phyloP scores from a whole-genome alignment of 352 stramenopile genomes.

The Blastocystis sp. region DNA sequence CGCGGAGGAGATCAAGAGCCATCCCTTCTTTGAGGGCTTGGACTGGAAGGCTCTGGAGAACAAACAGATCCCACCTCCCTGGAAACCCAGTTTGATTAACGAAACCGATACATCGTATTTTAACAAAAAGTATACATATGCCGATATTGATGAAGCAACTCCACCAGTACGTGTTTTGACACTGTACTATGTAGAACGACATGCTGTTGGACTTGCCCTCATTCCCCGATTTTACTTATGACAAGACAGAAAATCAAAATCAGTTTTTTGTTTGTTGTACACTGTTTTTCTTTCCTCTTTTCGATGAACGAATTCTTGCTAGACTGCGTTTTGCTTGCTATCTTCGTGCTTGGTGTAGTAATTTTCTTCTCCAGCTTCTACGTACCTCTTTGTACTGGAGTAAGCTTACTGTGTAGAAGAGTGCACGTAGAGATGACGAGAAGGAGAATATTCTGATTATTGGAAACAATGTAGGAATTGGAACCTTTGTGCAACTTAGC shows the following conservation, averaged over 20 bases:
- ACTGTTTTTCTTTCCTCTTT: background rate
- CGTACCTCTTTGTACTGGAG: background rate
- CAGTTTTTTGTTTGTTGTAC: conserved; percentile 36
- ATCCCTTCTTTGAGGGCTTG: conserved; percentile 78
- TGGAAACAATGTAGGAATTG: background rate
- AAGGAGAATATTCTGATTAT: conserved; percentile 7
- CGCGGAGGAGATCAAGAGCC: conserved; percentile 69
- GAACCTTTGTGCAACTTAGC: background rate
- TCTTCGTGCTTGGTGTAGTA: background rate
- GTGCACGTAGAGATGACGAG: background rate
- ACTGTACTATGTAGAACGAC: background rate
- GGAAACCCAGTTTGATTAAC: conserved; percentile 69
- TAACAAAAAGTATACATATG: conserved; percentile 81
- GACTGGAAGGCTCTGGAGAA: conserved; percentile 76
- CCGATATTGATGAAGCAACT: conserved; percentile 58
- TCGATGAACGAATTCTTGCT: background rate
- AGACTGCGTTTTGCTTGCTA: background rate
- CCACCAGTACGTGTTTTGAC: background rate
- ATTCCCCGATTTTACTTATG: conserved; percentile 52
- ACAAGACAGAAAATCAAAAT: conserved; percentile 25
- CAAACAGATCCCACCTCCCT: conserved; percentile 81
- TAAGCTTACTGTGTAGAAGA: background rate
- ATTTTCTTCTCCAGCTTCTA: background rate
- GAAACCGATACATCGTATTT: conserved; percentile 85
- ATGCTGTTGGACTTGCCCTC: conserved; percentile 39